Base-by-base conservation (phyloP, 768 basidiomycete genomes). In the Leucocoprinus birnbaumii region DNA sequence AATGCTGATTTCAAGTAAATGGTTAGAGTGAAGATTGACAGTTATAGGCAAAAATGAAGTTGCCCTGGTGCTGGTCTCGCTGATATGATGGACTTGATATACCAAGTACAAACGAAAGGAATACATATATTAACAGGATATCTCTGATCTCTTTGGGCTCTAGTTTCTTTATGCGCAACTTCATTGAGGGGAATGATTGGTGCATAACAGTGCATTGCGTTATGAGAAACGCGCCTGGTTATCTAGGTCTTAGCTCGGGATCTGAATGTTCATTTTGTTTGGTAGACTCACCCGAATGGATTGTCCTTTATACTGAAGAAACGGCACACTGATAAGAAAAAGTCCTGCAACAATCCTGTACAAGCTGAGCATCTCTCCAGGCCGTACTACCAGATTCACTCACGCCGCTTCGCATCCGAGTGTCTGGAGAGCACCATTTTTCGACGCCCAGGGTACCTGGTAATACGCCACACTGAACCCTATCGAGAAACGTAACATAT, bases 391-490 rank as follows among this genome's bases (percentile, higher is more conserved):
- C 16, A 13, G 9, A 55, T 46, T 14, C 2, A 73, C 80, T 64
- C 64, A 80, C 73, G 85, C 84, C 31, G 83, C 79, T 66, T 87
- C 85, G 42, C 74, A 73, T 5, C 85, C 84, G 61, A 85, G 80
- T 4, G 81, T 79, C 56, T 85, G 82, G 25, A 86, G 65, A 3
- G 84, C 82, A 14, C 85, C 85, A 55, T 82, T 64, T 59, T 77
- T 82, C 25, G 67, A 62, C 4, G 84, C 83, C 85, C 85, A 86
- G 3, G 80, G 80, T 2, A 86, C 76, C 63, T 87, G 84, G 65
- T 81, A 87, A 66, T 81, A 86, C 1, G 85, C 81, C 19, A 87
- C 84, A 46, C 76, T 76, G 62, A 86, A 86, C 2, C 84, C 77
- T 74, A 40, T 1, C 31, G 16, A 51, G n/a, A n/a, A n/a, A 19